Evolutionary conservation across 305 asterid genomes (phyloP), one percentile per base, ranked within the genome.

Genomic region (Solanum hybrid): DNA sequence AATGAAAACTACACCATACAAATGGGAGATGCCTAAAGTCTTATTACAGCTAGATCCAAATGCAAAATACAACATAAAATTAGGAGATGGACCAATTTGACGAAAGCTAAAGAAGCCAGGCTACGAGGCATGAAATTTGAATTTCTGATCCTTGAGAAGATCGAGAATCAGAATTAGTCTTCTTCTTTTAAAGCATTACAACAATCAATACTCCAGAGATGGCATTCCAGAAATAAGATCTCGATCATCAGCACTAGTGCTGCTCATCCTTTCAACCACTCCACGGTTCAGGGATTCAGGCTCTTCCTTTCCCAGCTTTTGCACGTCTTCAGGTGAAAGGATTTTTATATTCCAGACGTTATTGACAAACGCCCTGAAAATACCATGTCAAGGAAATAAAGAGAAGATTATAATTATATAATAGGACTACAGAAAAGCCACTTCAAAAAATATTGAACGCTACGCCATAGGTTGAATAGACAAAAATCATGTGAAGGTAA

Each of bases 331-430:
- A 0, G 99, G 99, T 12, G 98, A 97, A 60, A 97, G 99, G 90
- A 97, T 97, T 96, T 97, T 97, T 94, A 97, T 97, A 75, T 95
- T 95, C 99, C 98, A 97, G 88, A 97, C 99, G 88, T 95, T 95
- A 87, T 96, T 95, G 90, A 97, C 98, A 89, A 97, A 97, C 79
- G 94, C 97, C 94, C 99, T 97, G 96, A 81, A 81, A 10, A 87
- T 29, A 42, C 11, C 34, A 22, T 37, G 36, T 37, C 64, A 76
- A 34, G 32, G 88, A 75, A 77, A 66, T 10, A 72, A 77, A 76
- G 56, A 66, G 72, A 34, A 22, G 12, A 73, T 17, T 40, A 40
- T 13, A 69, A 71, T 86, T 34, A 16, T 37, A 66, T 40, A 71
- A 29, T 37, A 37, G 27, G 89, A 71, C 80, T 14, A 16, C 10